Evolutionary conservation across 306 rosid genomes (phyloP), one percentile per base, ranked within the genome.

Genomic region (Sindora glabra): DNA sequence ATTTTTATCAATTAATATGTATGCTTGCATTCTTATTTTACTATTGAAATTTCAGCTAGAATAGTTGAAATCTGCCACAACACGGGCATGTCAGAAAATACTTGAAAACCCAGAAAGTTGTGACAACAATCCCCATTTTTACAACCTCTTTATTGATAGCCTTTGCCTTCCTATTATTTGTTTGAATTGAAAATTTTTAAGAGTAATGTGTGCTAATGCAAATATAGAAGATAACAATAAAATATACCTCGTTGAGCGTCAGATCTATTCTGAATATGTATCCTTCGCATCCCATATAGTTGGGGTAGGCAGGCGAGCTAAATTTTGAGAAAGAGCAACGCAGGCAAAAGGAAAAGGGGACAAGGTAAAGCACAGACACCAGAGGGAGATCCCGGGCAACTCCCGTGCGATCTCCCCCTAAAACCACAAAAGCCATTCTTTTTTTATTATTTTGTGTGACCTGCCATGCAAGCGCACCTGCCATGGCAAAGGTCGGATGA

Each of bases 401-500:
- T 34, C 91, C 89, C 92, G 85, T 89, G 89, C 97, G 85, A 70
- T 77, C 86, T 62, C 76, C 64, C 78, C 83, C 77, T 24, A 68
- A 15, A 77, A 81, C 71, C 81, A 57, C 76, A 26, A 67, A 85
- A 68, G 7, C 9, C 17, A 12, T 45, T 62, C 21, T 78, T 81
- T 83, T 83, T 80, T 85, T 86, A 75, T 56, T 53, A 51, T 48
- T 48, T 63, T 45, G 12, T 36, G 37, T 83, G 97, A 86, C 97
- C 95, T 75, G 97, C 97, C 95, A 89, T 49, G 92, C 97, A 86
- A 89, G 95, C 97, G 87, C 97, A 86, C 97, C 95, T 66, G 87
- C 8, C 92, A 83, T 89, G 97, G 97, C 97, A 89, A 89, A 89
- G 92, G 95, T 77, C 97, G 85, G 87, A 86, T 74, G 82, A 86